Evolutionary conservation across 2,329 filamentous ascomycete genomes (phyloP).

Genomic region (Cadophora malorum): DNA sequence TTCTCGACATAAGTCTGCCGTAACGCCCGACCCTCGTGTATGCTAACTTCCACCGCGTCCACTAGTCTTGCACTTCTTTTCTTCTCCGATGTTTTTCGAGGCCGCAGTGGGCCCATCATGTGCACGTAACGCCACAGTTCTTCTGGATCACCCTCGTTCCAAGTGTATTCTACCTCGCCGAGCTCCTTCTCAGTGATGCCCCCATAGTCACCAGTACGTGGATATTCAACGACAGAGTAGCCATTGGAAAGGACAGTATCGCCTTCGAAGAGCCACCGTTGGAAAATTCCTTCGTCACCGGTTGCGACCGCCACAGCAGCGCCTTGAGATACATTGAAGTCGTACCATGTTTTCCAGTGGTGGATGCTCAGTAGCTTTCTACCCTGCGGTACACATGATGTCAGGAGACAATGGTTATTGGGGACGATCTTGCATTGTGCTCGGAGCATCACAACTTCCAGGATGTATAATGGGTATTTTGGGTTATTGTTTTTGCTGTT

Average conservation of each 20-base stretch:
- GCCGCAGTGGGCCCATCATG: conserved; percentile 17
- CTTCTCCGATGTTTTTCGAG: conserved; percentile 18
- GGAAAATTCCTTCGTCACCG: conserved; percentile 16
- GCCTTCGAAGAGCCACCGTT: conserved; percentile 18
- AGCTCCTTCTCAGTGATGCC: conserved; percentile 17
- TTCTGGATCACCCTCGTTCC: conserved; percentile 20
- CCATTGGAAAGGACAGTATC: conserved; percentile 17
- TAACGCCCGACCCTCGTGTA: conserved; percentile 8
- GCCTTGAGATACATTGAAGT: conserved; percentile 6
- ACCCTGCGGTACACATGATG: neutral
- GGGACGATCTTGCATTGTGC: too few species aligned
- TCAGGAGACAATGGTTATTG: neutral
- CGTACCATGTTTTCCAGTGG: conserved; percentile 20
- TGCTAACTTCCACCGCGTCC: conserved; percentile 12
- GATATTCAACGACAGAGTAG: conserved; percentile 19
- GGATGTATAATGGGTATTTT: neutral
- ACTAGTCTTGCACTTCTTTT: conserved; percentile 21
- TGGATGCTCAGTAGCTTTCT: conserved; percentile 15
- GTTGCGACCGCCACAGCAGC: conserved; percentile 7
- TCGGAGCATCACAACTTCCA: neutral
- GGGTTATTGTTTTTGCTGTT: too few species aligned
- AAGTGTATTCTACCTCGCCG: conserved; percentile 14
- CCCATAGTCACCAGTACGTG: conserved; percentile 2
- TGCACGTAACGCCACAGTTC: conserved; percentile 18
- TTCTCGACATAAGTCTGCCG: conserved; percentile 18